Evolutionary conservation across 176 grass and related monocot species (phyloP).

Genomic region (Poa pratensis): DNA sequence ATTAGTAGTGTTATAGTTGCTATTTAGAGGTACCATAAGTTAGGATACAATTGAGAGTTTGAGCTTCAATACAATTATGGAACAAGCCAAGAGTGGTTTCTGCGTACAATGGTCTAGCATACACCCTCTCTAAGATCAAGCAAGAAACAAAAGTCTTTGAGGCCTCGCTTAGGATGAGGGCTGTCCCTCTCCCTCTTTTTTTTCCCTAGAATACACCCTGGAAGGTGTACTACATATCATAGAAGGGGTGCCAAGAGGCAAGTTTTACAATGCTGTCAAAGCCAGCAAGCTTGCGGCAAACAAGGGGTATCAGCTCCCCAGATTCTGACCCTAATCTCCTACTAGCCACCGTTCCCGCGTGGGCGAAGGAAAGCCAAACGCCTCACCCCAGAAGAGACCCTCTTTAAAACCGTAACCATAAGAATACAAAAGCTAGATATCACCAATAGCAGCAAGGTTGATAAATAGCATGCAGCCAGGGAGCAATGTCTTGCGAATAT

Average conservation of each 20-base stretch:
- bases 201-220: no score
- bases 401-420: background rate
- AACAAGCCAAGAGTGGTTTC: background rate
- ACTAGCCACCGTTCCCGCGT: no score
- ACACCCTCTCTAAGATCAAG: no score
- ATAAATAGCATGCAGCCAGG: background rate
- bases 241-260: no score
- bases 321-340: no score
- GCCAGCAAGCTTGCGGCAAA: no score
- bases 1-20: no score
- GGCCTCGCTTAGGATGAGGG: background rate
- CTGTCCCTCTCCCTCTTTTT: background rate
- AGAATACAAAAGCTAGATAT: constrained; percentile 4
- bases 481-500: background rate
- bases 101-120: constrained; percentile 4
- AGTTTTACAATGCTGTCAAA: no score
- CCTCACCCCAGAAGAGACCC: no score
- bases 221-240: no score
- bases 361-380: no score
- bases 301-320: no score
- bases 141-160: background rate
- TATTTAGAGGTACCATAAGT: background rate
- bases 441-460: constrained; percentile 1
- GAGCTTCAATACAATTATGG: background rate
- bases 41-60: background rate